Conservation (phyloP, 495 filamentous ascomycete genomes). For the Barbatosphaeria neglecta region DNA sequence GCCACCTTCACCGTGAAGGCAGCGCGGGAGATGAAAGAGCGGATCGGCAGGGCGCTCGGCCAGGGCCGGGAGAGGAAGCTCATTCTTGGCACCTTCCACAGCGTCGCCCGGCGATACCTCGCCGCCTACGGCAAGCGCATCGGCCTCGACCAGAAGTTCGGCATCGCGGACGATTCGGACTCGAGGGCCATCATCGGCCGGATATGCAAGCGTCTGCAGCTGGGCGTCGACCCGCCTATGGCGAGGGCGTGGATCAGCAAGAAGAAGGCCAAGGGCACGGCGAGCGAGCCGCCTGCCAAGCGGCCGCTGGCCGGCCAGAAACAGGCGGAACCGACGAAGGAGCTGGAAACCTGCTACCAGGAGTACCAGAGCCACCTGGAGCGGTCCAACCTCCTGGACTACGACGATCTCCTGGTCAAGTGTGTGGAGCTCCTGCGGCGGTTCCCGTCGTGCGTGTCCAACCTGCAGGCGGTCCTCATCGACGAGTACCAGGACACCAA, state of each 20-base stretch:
- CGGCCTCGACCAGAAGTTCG: slow-evolving; percentile 71
- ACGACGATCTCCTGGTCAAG: slow-evolving; percentile 82
- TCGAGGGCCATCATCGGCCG: slow-evolving; percentile 64
- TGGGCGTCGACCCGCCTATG: slow-evolving; percentile 54
- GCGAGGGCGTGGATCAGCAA: slow-evolving; percentile 72
- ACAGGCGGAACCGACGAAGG: slow-evolving; percentile 35
- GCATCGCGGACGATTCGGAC: slow-evolving; percentile 84
- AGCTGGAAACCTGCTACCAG: slow-evolving; percentile 57
- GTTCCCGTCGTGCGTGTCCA: slow-evolving; percentile 76
- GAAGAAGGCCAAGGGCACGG: slow-evolving; percentile 63
- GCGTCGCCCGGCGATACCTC: slow-evolving; percentile 79
- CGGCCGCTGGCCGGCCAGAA: slow-evolving; percentile 18
- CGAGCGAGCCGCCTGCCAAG: slow-evolving; percentile 12
- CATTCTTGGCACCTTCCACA: slow-evolving; percentile 92
- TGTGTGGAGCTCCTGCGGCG: slow-evolving; percentile 70
- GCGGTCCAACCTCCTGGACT: slow-evolving; percentile 78
- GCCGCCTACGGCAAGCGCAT: slow-evolving; percentile 78
- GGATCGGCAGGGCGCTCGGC: slow-evolving; percentile 68
- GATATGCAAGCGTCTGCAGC: slow-evolving; percentile 63
- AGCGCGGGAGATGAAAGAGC: slow-evolving; percentile 86
- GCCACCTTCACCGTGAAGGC: slow-evolving; percentile 98
- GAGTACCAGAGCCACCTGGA: slow-evolving; percentile 70
- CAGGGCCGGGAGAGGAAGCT: slow-evolving; percentile 65
- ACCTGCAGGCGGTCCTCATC: slow-evolving; percentile 84
- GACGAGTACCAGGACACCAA: slow-evolving; percentile 99